phyloP scores from a whole-genome alignment of 805 yeast species.

The Ogataea populi-albae region DNA sequence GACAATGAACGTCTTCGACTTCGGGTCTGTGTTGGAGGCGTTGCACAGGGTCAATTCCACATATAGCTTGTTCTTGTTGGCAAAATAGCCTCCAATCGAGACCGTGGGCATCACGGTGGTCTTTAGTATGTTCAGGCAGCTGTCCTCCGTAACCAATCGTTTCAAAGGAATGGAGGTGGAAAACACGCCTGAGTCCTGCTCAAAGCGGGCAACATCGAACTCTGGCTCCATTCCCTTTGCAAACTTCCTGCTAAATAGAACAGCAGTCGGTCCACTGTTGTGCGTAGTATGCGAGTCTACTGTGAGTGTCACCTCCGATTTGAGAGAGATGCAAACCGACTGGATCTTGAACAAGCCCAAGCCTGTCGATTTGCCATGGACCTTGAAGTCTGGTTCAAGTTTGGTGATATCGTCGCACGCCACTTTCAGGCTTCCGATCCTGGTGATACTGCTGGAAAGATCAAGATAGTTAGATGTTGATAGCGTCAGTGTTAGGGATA shows the following conservation, averaged over 20 bases:
- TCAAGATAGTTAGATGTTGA: slow-evolving; percentile 7
- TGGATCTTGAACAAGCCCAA: slow-evolving; percentile 14
- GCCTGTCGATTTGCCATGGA: slow-evolving; percentile 13
- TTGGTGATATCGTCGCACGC: slow-evolving; percentile 2
- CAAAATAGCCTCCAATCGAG: slow-evolving; percentile 11
- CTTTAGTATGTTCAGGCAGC: slow-evolving; percentile 6
- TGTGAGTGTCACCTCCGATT: slow-evolving; percentile 11
- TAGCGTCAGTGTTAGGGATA: slow-evolving; percentile 7
- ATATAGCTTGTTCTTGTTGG: slow-evolving; percentile 9
- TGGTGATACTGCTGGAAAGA: slow-evolving; percentile 6
- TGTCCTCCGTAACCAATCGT: slow-evolving; percentile 9
- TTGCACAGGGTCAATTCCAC: slow-evolving; percentile 8
- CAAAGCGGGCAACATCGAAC: slow-evolving; percentile 15
- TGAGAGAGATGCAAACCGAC: slow-evolving; percentile 2
- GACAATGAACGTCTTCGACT: slow-evolving; percentile 6
- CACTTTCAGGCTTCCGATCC: slow-evolving; percentile 5
- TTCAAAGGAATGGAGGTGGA: slow-evolving; percentile 6
- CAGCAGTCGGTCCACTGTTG: slow-evolving; percentile 8
- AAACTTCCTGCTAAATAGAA: slow-evolving; percentile 5
- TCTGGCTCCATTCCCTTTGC: slow-evolving; percentile 10
- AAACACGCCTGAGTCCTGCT: slow-evolving; percentile 3
- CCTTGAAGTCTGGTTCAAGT: slow-evolving; percentile 9
- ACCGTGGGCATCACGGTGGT: slow-evolving; percentile 18
- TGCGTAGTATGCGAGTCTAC: slow-evolving; percentile 5
- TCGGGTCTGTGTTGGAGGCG: slow-evolving; percentile 4